A percentile compares a stretch with the other conserved stretches of the same genome.
These are phyloP conservation scores for Jatropha multifida DNA, from an alignment of 441 rosid genomes.

Conservation along the genomic window DNA sequence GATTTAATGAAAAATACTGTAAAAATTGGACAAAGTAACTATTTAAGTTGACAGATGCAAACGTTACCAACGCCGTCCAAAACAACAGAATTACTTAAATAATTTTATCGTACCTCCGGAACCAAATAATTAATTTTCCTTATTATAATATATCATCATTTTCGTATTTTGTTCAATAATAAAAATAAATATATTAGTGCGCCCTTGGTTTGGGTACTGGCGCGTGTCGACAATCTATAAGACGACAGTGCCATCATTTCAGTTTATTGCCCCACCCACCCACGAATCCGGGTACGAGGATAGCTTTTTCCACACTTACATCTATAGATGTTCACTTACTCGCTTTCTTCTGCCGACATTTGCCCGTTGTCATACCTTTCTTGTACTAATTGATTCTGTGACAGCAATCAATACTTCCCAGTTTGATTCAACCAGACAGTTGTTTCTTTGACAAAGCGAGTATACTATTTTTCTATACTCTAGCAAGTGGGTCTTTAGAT, in stretches of 20 bases:
- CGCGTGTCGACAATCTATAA: conserved; percentile 39
- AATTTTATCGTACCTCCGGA: too few relatives aligned
- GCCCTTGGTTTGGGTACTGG: conserved; percentile 14
- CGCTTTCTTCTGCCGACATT: conserved; percentile 2
- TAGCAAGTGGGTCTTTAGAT: not conserved
- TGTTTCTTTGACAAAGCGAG: conserved; percentile 24
- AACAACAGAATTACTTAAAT: too few relatives aligned
- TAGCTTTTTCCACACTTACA: not conserved
- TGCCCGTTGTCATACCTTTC: not conserved
- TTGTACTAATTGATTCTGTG: not conserved
- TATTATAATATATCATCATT: not conserved
- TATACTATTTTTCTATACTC: rapidly evolving
- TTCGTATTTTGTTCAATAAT: not conserved
- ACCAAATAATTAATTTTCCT: too few relatives aligned
- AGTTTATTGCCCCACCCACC: conserved; percentile 23
- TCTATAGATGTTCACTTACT: not conserved
- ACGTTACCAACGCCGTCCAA: too few relatives aligned
- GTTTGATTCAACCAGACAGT: conserved; percentile 9
- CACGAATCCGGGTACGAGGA: conserved; percentile 41
- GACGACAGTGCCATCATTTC: conserved; percentile 9
- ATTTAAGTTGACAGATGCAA: too few relatives aligned
- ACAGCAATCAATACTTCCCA: not conserved
- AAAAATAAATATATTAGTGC: not conserved
- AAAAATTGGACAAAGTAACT: too few relatives aligned
- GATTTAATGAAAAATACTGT: too few relatives aligned